Evolutionary conservation across 495 filamentous ascomycete species (phyloP), one percentile per base, ranked within the genome.

Genomic region (Jackrogersella minutella): DNA sequence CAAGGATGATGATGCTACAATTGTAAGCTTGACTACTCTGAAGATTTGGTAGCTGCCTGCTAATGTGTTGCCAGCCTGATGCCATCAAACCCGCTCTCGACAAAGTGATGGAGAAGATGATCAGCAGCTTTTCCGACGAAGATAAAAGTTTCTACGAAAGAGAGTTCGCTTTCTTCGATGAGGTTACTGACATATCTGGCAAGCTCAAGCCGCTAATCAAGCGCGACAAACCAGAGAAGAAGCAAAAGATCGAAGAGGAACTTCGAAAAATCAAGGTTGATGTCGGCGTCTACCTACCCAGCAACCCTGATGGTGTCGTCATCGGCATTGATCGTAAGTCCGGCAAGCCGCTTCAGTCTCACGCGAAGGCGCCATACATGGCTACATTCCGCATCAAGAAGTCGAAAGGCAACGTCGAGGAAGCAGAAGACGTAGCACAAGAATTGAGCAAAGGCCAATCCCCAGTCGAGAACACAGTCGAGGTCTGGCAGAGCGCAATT

Each of bases 281-380:
- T 58, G 91, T 97, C 44, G 96, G 96, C 13, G 95, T 98, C 13
- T 99, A 99, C 73, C 82, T 99, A 19, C 96, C 96, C 0, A 95
- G 92, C 74, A 98, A 99, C 73, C 94, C 96, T 1, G 96, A 99
- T 50, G 94, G 95, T 28, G 90, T 93, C 16, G 95, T 99, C 19
- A 90, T 99, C 64, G 96, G 96, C 14, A 98, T 99, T 70, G 96
- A 99, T 75, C 88, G 96, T 28, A 96, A 97, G 73, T 97, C 93
- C 14, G 96, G 96, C 40, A 98, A 98, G 78, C 96, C 96, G 0
- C 80, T 99, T 33, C 96, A 99, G 72, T 94, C 90, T 70, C 96
- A 99, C 70, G 96, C 96, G 44, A 99, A 99, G 78, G 93, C 96
- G 10, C 96, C 96, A 0, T 99, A 91, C 76, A 97, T 99, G 95